These are phyloP conservation scores for Croton laevigatus DNA, from an alignment of 441 rosid genomes.

Conservation along the genomic window DNA sequence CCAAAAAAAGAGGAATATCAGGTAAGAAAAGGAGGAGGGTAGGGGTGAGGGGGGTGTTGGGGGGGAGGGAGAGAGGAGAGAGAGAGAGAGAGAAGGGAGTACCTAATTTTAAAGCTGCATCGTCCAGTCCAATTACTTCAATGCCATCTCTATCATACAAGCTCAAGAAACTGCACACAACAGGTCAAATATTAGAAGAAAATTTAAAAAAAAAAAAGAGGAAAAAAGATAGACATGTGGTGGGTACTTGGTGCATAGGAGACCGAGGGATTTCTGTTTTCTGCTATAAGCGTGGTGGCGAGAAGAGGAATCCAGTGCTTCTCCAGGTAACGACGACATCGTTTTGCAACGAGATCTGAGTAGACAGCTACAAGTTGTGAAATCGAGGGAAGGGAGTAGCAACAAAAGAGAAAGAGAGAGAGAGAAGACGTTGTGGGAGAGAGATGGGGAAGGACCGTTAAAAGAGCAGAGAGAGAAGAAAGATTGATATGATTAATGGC, in stretches of 20 bases:
- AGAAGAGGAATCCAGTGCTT: constrained; percentile 17
- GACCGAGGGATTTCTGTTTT: constrained; percentile 79
- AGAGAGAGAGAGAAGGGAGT: too few relatives aligned
- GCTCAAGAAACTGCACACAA: constrained; percentile 50
- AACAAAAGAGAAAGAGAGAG: not conserved
- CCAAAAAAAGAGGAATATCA: not conserved
- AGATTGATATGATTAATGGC: constrained; percentile 5
- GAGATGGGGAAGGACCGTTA: constrained; percentile 11
- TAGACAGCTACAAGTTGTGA: not conserved
- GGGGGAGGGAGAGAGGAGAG: too few relatives aligned
- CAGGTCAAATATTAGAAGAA: not conserved
- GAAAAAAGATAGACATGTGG: not conserved
- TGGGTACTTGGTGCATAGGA: constrained; percentile 62
- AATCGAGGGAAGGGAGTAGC: not conserved
- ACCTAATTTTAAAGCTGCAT: constrained; percentile 67
- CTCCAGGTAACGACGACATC: constrained; percentile 8
- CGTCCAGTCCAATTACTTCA: constrained; percentile 65
- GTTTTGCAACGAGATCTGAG: not conserved
- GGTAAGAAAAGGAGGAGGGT: too few relatives aligned
- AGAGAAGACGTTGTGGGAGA: not conserved
- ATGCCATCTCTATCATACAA: constrained; percentile 49
- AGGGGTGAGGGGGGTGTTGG: too few relatives aligned
- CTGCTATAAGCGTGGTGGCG: constrained; percentile 45
- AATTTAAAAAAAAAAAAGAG: not conserved
- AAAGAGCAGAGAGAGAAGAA: not conserved